These are phyloP conservation scores for Phytophthora capsici DNA, from an alignment of 352 stramenopile genomes.

Conservation along the genomic window DNA sequence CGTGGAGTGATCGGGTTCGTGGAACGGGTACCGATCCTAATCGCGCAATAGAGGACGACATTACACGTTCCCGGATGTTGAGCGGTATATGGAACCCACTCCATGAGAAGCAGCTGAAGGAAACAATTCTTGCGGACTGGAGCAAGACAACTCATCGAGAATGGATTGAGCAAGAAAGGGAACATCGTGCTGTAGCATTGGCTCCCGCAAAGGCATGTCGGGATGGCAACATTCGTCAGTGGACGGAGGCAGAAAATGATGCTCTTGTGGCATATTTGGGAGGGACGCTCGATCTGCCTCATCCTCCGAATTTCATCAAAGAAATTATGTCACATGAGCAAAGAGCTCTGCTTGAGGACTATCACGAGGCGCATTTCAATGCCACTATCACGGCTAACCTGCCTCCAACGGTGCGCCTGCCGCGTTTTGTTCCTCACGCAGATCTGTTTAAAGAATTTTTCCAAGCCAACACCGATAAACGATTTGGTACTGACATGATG, in stretches of 20 bases:
- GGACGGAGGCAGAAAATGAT: background rate
- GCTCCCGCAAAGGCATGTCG: background rate
- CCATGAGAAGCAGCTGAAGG: too few species aligned
- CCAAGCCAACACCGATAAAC: background rate
- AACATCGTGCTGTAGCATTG: too few species aligned
- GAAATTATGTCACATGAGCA: background rate
- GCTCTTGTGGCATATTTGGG: background rate
- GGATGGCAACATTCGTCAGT: background rate
- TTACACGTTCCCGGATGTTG: too few species aligned
- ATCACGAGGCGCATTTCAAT: background rate
- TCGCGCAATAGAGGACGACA: too few species aligned
- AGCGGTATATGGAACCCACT: too few species aligned
- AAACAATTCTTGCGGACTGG: too few species aligned
- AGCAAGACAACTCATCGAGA: too few species aligned
- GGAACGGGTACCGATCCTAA: too few species aligned
- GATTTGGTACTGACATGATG: background rate
- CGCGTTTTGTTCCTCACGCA: background rate
- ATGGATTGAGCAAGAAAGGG: too few species aligned
- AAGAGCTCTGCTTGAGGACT: background rate
- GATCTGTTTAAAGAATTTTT: background rate
- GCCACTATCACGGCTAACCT: background rate
- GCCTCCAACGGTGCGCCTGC: background rate
- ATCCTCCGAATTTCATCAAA: background rate
- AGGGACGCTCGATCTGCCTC: background rate
- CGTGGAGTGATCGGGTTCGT: too few species aligned